Evolutionary conservation across 2,329 filamentous ascomycete species (phyloP), one percentile per base, ranked within the genome.

Genomic region (Paecilomyces sp.): DNA sequence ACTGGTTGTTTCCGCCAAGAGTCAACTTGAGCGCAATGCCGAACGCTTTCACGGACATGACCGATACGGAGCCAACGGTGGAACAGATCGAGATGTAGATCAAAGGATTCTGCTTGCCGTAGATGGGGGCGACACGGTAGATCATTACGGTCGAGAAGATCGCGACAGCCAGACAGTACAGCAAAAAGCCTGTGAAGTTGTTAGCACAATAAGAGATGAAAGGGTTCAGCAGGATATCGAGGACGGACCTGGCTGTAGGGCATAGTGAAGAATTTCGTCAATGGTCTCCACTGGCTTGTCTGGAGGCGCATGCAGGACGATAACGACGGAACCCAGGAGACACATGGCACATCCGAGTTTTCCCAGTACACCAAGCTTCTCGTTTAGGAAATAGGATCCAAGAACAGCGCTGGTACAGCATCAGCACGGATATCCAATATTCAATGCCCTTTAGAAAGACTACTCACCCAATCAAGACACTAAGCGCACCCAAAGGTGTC

Each of bases 1-100:
- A 97, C 76, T 99, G 94, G 77, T 99, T 99, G 76, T 95, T 89
- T 58, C 93, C 94, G 55, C 84, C 87, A 66, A 99, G 85, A 0
- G 93, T 97, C 70, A 99, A 86, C 79, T 99, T 99, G 65, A 99
- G 82, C 36, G 94, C 95, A 73, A 97, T 97, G 60, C 94, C 94
- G 68, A 99, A 97, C 3, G 94, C 94, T 81, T 99, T 99, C 77
- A 97, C 90, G 33, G 94, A 92, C 94, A 99, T 99, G 80, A 99
- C 93, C 12, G 94, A 97, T 63, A 99, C 89, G 57, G 92, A 96
- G 68, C 94, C 94, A 64, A 97, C 92, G 3, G 92, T 95, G 57
- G 92, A 97, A 83, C 94, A 99, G 68, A 99, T 97, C 67, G 92
- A 97, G 66, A 99, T 87, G 77, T 93, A 99, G 68, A 99, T 89